These are phyloP conservation scores for Didymosphaeria variabile DNA, from an alignment of 2,329 filamentous ascomycete genomes.

Conservation along the genomic window DNA sequence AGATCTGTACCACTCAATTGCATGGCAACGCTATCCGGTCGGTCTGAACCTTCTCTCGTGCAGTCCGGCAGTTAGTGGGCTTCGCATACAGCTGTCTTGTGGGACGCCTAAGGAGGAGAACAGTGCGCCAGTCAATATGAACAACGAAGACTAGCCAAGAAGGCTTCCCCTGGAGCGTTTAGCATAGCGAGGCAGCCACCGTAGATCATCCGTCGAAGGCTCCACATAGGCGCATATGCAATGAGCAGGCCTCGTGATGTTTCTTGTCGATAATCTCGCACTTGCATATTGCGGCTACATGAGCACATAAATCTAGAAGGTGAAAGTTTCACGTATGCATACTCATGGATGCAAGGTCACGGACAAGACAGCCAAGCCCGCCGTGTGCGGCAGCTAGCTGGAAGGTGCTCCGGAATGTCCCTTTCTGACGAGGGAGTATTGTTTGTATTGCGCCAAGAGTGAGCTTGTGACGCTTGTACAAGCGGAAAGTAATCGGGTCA, in stretches of 20 bases:
- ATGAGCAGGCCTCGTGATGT: not conserved
- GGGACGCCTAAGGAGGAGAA: not conserved
- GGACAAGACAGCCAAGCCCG: constrained; percentile 23
- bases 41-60: not conserved
- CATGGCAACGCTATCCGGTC: not conserved
- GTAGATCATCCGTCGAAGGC: constrained; percentile 8
- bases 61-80: not conserved
- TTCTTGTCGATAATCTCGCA: constrained; percentile 18
- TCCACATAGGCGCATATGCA: constrained; percentile 26
- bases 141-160: not conserved
- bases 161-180: not conserved
- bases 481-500: constrained; percentile 16
- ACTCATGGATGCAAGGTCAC: constrained; percentile 12
- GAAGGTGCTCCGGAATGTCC: not conserved
- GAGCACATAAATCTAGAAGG: constrained; percentile 9
- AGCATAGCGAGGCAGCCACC: constrained; percentile 3
- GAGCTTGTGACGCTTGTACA: constrained; percentile 19
- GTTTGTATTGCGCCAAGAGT: constrained; percentile 19
- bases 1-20: not conserved
- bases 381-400: constrained; percentile 8
- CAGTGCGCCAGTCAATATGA: not conserved
- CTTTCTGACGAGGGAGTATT: not conserved
- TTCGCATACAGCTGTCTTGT: not conserved
- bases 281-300: constrained; percentile 10
- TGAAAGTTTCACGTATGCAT: not conserved